phyloP scores from a whole-genome alignment of 352 stramenopile species.

The Globisporangium cylindrosporum region DNA sequence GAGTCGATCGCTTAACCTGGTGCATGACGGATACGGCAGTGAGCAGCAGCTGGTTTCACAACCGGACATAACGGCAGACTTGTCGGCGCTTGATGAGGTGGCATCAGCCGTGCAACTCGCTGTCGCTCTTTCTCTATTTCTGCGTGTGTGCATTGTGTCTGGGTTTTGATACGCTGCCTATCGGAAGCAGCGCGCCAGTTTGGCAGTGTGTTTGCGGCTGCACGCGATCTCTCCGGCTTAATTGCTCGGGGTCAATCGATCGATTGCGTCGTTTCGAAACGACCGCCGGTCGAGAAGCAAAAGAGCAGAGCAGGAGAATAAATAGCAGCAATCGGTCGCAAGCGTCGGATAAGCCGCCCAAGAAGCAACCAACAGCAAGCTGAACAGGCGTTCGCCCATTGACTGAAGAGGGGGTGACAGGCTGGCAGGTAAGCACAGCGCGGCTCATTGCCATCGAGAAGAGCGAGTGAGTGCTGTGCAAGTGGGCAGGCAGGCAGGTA shows the following conservation, averaged over 20 bases:
- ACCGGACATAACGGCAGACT: neutral
- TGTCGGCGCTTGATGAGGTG: constrained; percentile 1
- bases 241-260: neutral
- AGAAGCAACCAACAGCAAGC: neutral
- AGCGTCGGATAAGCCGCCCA: constrained; percentile 2
- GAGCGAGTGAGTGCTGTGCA: neutral
- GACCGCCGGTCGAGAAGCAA: neutral
- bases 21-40: neutral
- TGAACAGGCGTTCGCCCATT: neutral
- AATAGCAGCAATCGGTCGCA: constrained; percentile 1
- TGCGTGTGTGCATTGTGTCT: neutral
- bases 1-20: neutral
- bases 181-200: neutral
- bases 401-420: neutral
- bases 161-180: neutral
- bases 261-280: constrained; percentile 8
- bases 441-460: neutral
- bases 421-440: neutral
- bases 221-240: neutral
- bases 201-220: neutral
- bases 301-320: neutral
- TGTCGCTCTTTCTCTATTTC: neutral
- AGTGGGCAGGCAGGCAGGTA: neutral
- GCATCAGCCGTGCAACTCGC: constrained; percentile 1
- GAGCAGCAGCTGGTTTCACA: neutral